Base-by-base conservation (phyloP, 2,329 filamentous ascomycete species). In the Aspergillus caelatus region DNA sequence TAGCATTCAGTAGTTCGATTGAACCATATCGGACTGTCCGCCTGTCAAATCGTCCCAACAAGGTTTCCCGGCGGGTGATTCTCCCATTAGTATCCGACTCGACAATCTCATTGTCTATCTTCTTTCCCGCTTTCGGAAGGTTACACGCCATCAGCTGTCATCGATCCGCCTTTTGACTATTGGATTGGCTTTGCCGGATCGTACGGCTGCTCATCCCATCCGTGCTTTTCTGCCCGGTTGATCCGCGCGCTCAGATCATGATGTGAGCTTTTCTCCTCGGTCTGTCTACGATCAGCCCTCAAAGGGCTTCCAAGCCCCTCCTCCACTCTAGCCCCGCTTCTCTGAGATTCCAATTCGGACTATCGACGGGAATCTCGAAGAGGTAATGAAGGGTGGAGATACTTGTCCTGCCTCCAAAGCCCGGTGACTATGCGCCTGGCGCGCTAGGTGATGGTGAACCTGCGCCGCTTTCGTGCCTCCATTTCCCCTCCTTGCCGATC, bases 101-200 rank as follows among this genome's bases (percentile, higher is more conserved):
- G 26, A 39, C 57, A 50, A 58, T 39, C 41, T 26, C n/a, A 28
- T 52, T 58, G 57, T 58, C 57, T 45, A 30, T 46, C 57, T 26
- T 8, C 10, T 32, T 50, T 28, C 45, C 57, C 32, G 7, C 21
- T 43, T 65, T 52, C 8, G 63, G 63, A 65, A 63, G 55, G 58
- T 63, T 60, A 61, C 61, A 65, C 54, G 54, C 59, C 56, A 62
- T 52, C 57, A 58, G 53, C 57, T 60, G 53, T 60, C 60, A 64
- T 45, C 34, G 4, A 60, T 61, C 21, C 48, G 32, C 32, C 48
- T n/a, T 19, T 34, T 23, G 50, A 39, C 32, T 39, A 43, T 48
- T 58, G 43, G 48, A 32, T 41, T 55, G 57, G 54, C 23, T 41
- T 23, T 45, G 45, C 52, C 46, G 57, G 34, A 41, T 53, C 32